A percentile compares a stretch with the other conserved stretches of the same genome.
These are phyloP conservation scores for Stephania yunnanensis DNA, from an alignment of 164 flowering plant genomes.

Conservation along the genomic window DNA sequence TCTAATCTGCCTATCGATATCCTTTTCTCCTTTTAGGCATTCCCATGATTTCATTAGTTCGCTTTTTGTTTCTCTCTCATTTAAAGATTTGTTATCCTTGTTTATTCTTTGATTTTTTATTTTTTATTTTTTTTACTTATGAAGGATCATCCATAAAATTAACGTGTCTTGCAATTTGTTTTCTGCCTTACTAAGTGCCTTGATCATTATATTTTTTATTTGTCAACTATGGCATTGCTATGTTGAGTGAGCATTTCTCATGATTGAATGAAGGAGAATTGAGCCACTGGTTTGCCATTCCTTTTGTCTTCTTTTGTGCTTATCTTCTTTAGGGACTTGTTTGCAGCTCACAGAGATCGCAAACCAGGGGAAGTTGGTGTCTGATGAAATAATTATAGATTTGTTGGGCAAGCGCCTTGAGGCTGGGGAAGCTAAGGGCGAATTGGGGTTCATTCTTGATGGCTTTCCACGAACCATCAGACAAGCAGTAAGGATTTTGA, in stretches of 20 bases:
- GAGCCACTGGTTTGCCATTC: background rate
- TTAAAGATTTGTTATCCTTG: too few species aligned
- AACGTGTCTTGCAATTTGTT: background rate
- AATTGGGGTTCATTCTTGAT: conserved; percentile 89
- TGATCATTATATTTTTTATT: background rate
- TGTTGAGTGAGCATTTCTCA: background rate
- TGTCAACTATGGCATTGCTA: background rate
- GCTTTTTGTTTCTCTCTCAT: background rate
- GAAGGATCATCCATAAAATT: too few species aligned
- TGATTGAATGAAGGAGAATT: background rate
- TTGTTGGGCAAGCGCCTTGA: conserved; percentile 80
- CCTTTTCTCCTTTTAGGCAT: background rate
- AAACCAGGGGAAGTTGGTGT: conserved; percentile 78
- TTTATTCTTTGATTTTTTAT: too few species aligned
- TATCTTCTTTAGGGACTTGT: background rate
- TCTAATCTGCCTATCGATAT: background rate
- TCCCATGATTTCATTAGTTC: background rate
- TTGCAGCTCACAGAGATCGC: conserved; percentile 83
- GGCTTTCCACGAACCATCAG: conserved; percentile 91
- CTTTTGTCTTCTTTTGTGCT: background rate
- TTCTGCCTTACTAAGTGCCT: background rate
- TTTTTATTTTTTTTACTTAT: too few species aligned
- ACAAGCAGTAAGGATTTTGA: conserved; percentile 74
- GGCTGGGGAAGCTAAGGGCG: conserved; percentile 69
- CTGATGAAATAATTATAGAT: conserved; percentile 78